Base-by-base conservation (phyloP, 768 basidiomycete genomes). In the Cystofilobasidium capitatum region DNA sequence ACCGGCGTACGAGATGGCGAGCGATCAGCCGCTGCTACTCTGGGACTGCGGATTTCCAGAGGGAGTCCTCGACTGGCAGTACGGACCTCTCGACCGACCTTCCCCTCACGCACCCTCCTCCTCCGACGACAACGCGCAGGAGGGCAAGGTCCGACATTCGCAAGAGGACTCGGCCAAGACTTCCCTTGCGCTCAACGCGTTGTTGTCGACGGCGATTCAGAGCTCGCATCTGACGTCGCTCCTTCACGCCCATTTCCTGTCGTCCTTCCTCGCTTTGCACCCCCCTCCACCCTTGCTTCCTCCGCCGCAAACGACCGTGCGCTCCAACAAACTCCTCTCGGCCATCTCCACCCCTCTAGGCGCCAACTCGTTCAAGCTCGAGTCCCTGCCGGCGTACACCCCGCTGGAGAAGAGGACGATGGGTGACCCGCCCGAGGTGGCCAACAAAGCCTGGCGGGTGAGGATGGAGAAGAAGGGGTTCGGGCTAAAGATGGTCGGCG, bases 1-100 rank as follows among this genome's bases (percentile, higher is more conserved):
- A 75, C 94, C 94, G 2, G 83, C 85, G 58, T 98, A 97, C 75
- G 86, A 88, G 72, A 98, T 98, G 89, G 91, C 92, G 9, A 88
- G 93, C 71, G 87, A 84, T 0, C 81, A 96, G 0, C 93, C 94
- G 1, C 83, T 99, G 44, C 83, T 97, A 77, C 83, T 98, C 17
- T 94, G 91, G 88, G 86, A 89, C 31, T 93, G 91, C 73, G 84
- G 81, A 0, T 97, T 90, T 76, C 78, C 81, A 37, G 82, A 82
- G 33, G 81, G 59, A 22, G 31, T 58, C 1, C 66, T 93, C 10
- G 79, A 80, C 63, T 97, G 94, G 93, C 82, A 84, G 61, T 84
- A 82, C 3, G 69, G 35, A 8, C n/a, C 45, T 20, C 54, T 37
- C 35, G 36, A 65, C 29, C 39, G 20, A 14, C 37, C 9, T 12